A percentile compares a stretch with the other conserved stretches of the same genome.
These are phyloP conservation scores for Meira nashicola DNA, from an alignment of 1,284 basidiomycete genomes.

Conservation along the genomic window DNA sequence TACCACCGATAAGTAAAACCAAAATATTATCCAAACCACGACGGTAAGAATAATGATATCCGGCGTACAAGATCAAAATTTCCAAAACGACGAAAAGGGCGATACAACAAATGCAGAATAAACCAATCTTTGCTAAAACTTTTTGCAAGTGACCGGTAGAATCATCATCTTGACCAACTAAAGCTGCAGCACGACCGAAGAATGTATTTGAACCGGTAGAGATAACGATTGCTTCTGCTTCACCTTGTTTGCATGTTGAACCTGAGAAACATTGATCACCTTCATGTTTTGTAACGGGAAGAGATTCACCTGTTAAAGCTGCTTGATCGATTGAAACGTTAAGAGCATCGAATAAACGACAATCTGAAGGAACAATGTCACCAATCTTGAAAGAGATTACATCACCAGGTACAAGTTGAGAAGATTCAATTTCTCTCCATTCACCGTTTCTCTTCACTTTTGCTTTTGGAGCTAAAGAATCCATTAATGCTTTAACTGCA, in stretches of 20 bases:
- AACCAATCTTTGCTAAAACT: conserved; percentile 60
- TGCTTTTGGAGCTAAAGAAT: conserved; percentile 95
- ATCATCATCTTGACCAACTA: conserved; percentile 72
- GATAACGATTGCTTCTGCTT: conserved; percentile 34
- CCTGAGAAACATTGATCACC: conserved; percentile 21
- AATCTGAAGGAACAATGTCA: conserved; percentile 40
- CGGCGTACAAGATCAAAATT: conserved; percentile 57
- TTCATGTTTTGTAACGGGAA: conserved; percentile 38
- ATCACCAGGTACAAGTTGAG: conserved; percentile 56
- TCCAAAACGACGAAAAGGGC: conserved; percentile 19
- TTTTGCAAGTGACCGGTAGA: conserved; percentile 82
- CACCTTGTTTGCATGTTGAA: conserved; percentile 24
- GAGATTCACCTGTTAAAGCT: conserved; percentile 42
- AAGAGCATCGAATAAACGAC: conserved; percentile 31
- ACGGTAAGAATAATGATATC: conserved; percentile 64
- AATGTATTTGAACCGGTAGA: conserved; percentile 41
- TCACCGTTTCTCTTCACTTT: conserved; percentile 55
- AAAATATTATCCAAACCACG: conserved; percentile 89
- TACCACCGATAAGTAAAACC: conserved; percentile 45
- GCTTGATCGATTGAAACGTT: conserved; percentile 46
- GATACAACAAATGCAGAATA: conserved; percentile 65
- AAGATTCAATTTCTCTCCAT: conserved; percentile 16
- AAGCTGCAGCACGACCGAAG: conserved; percentile 58
- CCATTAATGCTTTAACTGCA: conserved; percentile 98
- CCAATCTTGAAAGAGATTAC: conserved; percentile 55